Conservation (phyloP, 2,329 filamentous ascomycete species). For the Apiospora hydei region DNA sequence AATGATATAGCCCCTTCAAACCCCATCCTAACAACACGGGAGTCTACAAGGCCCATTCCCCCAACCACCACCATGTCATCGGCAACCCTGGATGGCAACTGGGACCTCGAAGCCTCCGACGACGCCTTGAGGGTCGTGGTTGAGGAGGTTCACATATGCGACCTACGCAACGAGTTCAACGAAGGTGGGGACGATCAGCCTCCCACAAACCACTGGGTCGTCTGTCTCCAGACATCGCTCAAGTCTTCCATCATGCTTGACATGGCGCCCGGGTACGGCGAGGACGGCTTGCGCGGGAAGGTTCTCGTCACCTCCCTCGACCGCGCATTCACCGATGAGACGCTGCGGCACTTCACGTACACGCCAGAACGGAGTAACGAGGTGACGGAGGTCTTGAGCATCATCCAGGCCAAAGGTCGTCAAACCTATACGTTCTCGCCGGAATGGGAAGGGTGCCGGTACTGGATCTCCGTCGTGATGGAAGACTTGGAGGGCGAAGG, state of each 20-base stretch:
- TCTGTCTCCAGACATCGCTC: background rate
- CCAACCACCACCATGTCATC: no score
- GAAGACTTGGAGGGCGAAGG: background rate
- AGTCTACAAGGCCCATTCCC: no score
- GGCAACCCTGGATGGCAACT: background rate
- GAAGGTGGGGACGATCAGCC: background rate
- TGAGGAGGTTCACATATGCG: background rate
- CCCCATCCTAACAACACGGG: no score
- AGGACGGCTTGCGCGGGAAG: conserved; percentile 1
- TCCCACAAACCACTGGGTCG: background rate
- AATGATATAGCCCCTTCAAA: no score
- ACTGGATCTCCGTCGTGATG: background rate
- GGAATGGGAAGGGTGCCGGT: background rate
- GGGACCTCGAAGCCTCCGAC: background rate
- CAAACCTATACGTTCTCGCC: background rate
- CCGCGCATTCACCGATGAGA: background rate
- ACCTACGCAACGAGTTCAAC: background rate
- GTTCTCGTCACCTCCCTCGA: background rate
- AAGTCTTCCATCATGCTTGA: background rate
- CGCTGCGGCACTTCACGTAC: background rate
- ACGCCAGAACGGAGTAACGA: background rate
- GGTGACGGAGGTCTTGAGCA: no score
- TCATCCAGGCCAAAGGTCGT: background rate
- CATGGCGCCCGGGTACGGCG: conserved; percentile 8
- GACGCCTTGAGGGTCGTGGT: background rate